Evolutionary conservation across 768 basidiomycete species (phyloP), one percentile per base, ranked within the genome.

Genomic region (Pleurotus pulmonarius): DNA sequence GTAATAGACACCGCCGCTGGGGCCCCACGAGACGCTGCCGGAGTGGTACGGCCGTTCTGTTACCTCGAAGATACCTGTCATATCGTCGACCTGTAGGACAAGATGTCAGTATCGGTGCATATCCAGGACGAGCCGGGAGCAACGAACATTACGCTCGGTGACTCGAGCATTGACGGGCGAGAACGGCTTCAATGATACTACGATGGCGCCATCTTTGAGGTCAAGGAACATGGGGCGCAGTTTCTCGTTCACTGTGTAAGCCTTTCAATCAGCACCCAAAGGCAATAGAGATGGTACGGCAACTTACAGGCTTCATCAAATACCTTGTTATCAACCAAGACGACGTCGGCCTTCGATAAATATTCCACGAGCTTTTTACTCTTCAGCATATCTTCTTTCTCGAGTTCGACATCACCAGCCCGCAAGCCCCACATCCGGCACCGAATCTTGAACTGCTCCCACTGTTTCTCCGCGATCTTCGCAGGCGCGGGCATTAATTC

Each of bases 361-460:
- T 93, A 74, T 65, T 85, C 82, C 43, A 84, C 78, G 13, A 94
- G 84, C 39, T 86, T 75, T 20, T 65, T 65, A 64, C 87, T 85
- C 56, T 77, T 73, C 48, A 93, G 75, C 84, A 99, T 97, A 65
- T 98, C 86, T 0, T 92, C 93, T 66, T 95, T 81, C 67, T 90
- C 86, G 11, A 92, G 73, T 67, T 91, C 87, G 24, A 93, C 83
- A 2, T 86, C 78, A 4, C 93, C 90, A 59, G 86, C 79, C 13
- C 73, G 69, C 4, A 98, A 72, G 0, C 93, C 94, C 95, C 95
- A 99, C 90, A 98, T 92, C 58, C 85, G 77, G 72, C 90, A 90
- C 16, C 97, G 79, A 20, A 82, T 79, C 64, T 75, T 73, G 59
- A 92, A 85, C 67, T 98, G 92, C 44, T 76, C 77, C 56, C 86